These are phyloP conservation scores for Penicillium aurantiogriseum DNA, from an alignment of 2,329 filamentous ascomycete genomes.

Conservation along the genomic window DNA sequence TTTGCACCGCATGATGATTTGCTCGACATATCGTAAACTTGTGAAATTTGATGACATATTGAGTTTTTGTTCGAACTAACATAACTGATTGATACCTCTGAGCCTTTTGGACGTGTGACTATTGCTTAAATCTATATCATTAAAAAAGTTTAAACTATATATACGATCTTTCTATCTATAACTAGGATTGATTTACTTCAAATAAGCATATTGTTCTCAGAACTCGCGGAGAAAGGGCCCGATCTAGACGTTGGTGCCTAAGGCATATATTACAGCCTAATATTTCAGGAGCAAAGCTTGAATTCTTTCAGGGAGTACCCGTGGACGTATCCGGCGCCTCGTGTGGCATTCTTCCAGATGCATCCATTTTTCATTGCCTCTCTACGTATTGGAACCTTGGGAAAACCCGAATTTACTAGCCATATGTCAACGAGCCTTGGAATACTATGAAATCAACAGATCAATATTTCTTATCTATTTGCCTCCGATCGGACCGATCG, in stretches of 20 bases:
- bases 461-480: neutral
- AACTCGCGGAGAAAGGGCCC: neutral
- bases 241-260: neutral
- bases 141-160: neutral
- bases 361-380: neutral
- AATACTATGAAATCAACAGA: neutral
- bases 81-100: neutral
- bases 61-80: neutral
- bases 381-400: neutral
- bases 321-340: neutral
- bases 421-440: neutral
- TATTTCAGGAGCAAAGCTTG: neutral
- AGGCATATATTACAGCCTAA: neutral
- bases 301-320: neutral
- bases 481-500: neutral
- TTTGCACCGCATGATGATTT: neutral
- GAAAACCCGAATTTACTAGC: neutral
- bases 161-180: too few relatives aligned
- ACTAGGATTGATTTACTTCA: too few relatives aligned
- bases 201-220: too few relatives aligned
- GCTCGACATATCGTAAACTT: neutral
- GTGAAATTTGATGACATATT: neutral
- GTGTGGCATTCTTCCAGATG: neutral
- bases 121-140: neutral
- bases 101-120: neutral